Base-by-base conservation (phyloP, 225 moss, liverwort and hornwort species). In the Physcomitrellopsis africana region DNA sequence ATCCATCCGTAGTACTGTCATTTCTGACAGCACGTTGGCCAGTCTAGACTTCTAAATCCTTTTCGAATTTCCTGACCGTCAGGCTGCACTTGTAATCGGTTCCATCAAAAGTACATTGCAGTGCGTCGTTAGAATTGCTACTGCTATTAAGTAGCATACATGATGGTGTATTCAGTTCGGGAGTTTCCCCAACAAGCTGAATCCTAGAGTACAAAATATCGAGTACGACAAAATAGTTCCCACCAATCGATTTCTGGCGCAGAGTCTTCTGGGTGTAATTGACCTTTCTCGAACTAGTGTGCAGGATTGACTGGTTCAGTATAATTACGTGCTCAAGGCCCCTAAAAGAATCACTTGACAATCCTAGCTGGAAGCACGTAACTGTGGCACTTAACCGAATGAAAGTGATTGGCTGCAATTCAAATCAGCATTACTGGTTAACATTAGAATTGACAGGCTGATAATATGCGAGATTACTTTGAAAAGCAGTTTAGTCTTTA, bases 11-110 rank as follows among this genome's bases (percentile, higher is more conserved):
- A 69, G 57, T 51, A 47, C 58, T 69, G 51, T 17, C 11, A 64
- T 49, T 3, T 41, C 63, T 51, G 77, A 56, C 73, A 73, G 59
- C 29, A 7, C 51, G 8, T 58, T 63, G 51, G 73, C 9, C 83
- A 79, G 72, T 66, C 76, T 79, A 76, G 79, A 76, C 67, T 83
- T 71, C 75, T 63, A 68, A 79, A 79, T 64, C 79, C 76, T 76
- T 79, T 14, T 72, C 76, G 72, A 79, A 62, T 49, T 68, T 56
- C 72, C n/a, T 24, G 29, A 68, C 51, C 44, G 51, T 45, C 76
- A 59, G 72, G 65, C 65, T 59, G 51, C 41, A 51, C 43, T 72
- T 63, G 63, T 32, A 51, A 67, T 72, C n/a, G 0, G 56, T 68
- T 71, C 61, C 49, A 69, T 37, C 11, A 14, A 70, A 52, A 10